Base-by-base conservation (phyloP, 805 yeast species). In the Torulaspora quercuum region DNA sequence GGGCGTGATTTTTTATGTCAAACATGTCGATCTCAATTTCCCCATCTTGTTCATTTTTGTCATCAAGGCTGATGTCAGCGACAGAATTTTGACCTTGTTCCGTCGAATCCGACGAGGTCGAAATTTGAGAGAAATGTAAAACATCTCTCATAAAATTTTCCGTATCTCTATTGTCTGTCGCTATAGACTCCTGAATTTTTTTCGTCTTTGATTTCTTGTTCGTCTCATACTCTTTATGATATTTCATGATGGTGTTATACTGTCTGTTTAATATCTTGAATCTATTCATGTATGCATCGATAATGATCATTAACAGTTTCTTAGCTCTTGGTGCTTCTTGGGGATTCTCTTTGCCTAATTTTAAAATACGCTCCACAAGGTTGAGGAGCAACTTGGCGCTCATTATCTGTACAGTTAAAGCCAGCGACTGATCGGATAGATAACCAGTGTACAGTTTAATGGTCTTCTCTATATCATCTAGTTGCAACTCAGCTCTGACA, bases 321-420 rank as follows among this genome's bases (percentile, higher is more conserved):
- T 64, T 61, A 3, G 67, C 65, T 49, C 69, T 58, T n/a, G 69
- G 70, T 45, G 92, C 95, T 17, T 76, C 73, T 48, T 84, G 84
- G 35, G 83, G 82, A 25, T 84, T 89, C 39, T 61, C 65, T 41
- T 58, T 61, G 6, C 66, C 66, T 49, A 89, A 61, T 52, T 83
- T 82, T 74, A 83, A 72, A 25, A 92, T 82, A 28, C 95, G 69
- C 48, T 94, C 98, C 13, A 92, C 90, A 50, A 94, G 67, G 59
- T 92, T 94, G 44, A 90, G 63, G 20, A 92, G 63, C 20, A 92
- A 67, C 61, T 89, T 90, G 2, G 97, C 95, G 63, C 96, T 84
- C 97, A 92, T 88, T 7, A 89, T 84, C 59, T 94, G 97, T 23
- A 89, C 95, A 5, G 95, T 84, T 43, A 86, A 72, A 1, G 95